Evolutionary conservation across 2,329 filamentous ascomycete species (phyloP), one percentile per base, ranked within the genome.

Genomic region (Zymoseptoria brevis): DNA sequence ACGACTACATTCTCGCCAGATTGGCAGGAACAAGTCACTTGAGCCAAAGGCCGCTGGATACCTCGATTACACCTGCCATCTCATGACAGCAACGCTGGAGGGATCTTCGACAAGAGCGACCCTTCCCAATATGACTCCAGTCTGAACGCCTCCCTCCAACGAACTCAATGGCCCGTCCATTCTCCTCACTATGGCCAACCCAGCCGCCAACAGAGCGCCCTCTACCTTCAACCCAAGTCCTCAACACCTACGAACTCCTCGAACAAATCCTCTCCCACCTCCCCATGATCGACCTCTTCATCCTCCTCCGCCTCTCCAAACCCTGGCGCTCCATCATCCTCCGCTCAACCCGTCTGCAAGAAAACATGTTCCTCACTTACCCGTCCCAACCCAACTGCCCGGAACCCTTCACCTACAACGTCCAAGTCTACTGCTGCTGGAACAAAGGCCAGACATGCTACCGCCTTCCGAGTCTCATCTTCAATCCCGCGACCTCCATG

Each of bases 221-320:
- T n/a, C 29, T 6, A 6, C 49, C 56, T 41, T 30, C 56, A 8
- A 49, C 50, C 6, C 45, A 24, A 49, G 58, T 55, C n/a, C 52
- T 62, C 29, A 50, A 30, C 11, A 62, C 58, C 11, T 60, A 58
- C 26, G 60, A 62, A 35, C 56, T 62, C 6, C 53, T 62, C 45
- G 60, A 62, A 51, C 41, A 56, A 7, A 58, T 58, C 45, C 53
- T 62, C 11, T 24, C 55, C 22, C 29, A 55, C 19, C 24, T 60
- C 24, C 54, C 58, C 9, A 55, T 56, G 45, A 55, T 56, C 19
- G 45, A 62, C 26, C 30, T 58, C 4, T 57, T 58, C 35, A 48
- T 21, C n/a, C 19, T 9, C 8, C 60, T 58, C 41, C 19, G 56
- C 50, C 53, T 60, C 29, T 60, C 54, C 9, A 29, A 41, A 16